phyloP scores from a whole-genome alignment of 305 asterid species.

The Fraxinus sp. region DNA sequence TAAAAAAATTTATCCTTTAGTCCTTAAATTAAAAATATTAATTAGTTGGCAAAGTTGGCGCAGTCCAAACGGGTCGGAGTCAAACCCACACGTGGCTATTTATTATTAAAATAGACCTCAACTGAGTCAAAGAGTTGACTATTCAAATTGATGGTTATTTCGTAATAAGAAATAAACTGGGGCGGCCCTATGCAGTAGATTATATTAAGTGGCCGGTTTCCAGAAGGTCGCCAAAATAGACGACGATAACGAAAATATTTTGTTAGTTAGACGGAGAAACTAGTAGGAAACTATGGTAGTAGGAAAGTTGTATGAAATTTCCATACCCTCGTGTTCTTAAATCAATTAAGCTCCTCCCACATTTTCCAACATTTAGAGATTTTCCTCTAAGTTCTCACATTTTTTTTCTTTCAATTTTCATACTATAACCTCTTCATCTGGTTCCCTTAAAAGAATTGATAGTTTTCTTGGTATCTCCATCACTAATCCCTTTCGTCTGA shows the following conservation, averaged over 20 bases:
- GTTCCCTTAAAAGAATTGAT: not conserved
- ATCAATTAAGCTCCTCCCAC: constrained; percentile 15
- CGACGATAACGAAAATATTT: not conserved
- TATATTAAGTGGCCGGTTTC: constrained; percentile 20
- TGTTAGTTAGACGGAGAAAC: constrained; percentile 1
- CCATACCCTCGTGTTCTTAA: constrained; percentile 19
- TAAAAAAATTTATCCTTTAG: not conserved
- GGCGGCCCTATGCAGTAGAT: not conserved
- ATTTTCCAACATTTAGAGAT: constrained; percentile 9
- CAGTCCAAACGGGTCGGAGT: not conserved
- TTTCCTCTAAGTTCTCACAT: not conserved
- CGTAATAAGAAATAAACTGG: not conserved
- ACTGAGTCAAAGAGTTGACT: not conserved
- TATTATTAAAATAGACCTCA: not conserved
- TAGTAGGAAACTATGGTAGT: not conserved
- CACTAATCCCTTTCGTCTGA: not conserved
- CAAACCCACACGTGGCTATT: not conserved
- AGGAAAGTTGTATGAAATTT: constrained; percentile 20
- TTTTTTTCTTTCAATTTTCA: not conserved
- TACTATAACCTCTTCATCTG: not conserved
- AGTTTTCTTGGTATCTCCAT: constrained; percentile 16
- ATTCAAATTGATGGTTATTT: not conserved
- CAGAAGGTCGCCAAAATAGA: constrained; percentile 22
- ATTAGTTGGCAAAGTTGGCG: not conserved
- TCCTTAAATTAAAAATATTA: not conserved